Base-by-base conservation (phyloP, 495 filamentous ascomycete species). In the Cercophora newfieldiana region DNA sequence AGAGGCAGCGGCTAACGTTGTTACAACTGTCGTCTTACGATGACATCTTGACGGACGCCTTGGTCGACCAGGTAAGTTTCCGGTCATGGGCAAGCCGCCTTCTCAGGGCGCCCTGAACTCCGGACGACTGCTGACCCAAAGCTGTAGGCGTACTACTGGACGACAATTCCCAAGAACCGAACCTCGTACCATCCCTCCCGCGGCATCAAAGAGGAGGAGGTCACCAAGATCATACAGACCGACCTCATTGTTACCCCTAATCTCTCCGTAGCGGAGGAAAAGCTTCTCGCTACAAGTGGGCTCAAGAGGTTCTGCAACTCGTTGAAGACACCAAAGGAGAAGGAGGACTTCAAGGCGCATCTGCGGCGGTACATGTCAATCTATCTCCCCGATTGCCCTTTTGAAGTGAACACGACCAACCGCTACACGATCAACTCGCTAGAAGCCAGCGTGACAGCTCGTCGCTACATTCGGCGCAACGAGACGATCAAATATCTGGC, bases 1-100 rank as follows among this genome's bases (percentile, higher is more conserved):
- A 88, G 73, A 89, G 85, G 77, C 86, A 90, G 66, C 88, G 87
- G 70, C 81, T 98, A 67, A 97, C 92, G 14, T 81, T 97, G 63
- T 86, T 86, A 47, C 93, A 97, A 79, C 81, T 99, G 65, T 88
- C 92, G 28, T 89, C 90, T 63, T 97, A 97, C 81, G 95, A 99
- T 79, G 95, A 99, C 75, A 88, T 99, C 69, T 84, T 97, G 68
- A 98, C 95, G 0, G 96, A 99, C 87, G 90, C 91, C 64, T 89
- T 99, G 33, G 88, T 99, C 49, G 95, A 99, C 79, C 91, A 91
- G 77, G 95, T 97, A 84, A 75, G 91, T 83, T 22, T 24, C 10
- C 51, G 3, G 19, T 26, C 14, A 47, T 12, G 1, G 21, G n/a
- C 8, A 7, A 21, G 8, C 14, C 16, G 7, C 25, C 6, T 22